Evolutionary conservation across 164 flowering plant species (phyloP), one percentile per base, ranked within the genome.

Genomic region (Stephania japonica): DNA sequence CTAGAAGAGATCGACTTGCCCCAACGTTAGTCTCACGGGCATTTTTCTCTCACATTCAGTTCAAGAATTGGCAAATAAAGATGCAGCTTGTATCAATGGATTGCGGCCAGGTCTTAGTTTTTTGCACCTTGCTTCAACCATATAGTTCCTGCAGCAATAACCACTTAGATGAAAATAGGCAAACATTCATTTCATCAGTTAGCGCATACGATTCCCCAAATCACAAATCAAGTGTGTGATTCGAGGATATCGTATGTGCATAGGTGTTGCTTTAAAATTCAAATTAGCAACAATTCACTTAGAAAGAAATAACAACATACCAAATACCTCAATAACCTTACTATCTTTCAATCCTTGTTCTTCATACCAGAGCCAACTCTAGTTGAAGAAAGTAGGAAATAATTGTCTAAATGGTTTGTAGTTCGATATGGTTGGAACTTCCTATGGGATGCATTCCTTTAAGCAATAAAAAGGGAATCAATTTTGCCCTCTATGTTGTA

Each of bases 1-100:
- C 69, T 85, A 24, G 42, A 43, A 23, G 63, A 62, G 3, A n/a
- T n/a, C n/a, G n/a, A 44, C 53, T 56, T 42, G 3, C 53, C 62
- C 26, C 1, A 21, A 19, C 14, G 26, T 16, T 61, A 5, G 13
- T 47, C 38, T 49, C 12, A 26, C 72, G 42, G 6, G 16, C 47
- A 24, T 68, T 67, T 43, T 21, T 42, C n/a, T 63, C 62, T 21
- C 72, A 41, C 74, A 44, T 69, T 65, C 71, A 25, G 65, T 26
- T 19, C 9, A 65, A n/a, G 76, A 69, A 41, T 16, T 59, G 32
- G 50, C 6, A 7, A 56, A 67, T 50, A 73, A 23, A 50, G 27
- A 19, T 1, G 21, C 43, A 18, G 41, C 26, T 9, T 2, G 38
- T 4, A 4, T 32, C 38, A 32, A 32, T 32, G 21, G n/a, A 56